Percentiles rank a stretch among this genome's conserved stretches.
Conservation (phyloP, 176 grass and related monocot genomes). For the Juncus effusus region DNA sequence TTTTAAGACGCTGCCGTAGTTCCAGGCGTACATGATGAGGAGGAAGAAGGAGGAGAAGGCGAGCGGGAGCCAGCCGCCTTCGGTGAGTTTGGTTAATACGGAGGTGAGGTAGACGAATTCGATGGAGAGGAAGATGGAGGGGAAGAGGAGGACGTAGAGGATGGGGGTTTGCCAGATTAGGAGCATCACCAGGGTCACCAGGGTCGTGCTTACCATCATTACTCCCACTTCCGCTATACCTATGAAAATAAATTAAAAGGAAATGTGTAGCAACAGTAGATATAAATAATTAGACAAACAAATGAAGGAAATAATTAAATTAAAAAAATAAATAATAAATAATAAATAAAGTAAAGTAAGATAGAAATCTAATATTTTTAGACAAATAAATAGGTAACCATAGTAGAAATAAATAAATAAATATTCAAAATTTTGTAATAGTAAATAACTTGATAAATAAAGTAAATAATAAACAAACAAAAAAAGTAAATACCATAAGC, state of each 20-base stretch:
- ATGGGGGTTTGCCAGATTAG: slow-evolving; percentile 97
- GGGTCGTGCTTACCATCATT: slow-evolving; percentile 93
- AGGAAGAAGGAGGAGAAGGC: slow-evolving; percentile 82
- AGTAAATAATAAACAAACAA: not conserved
- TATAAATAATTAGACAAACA: no score
- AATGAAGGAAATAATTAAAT: no score
- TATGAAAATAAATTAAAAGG: slow-evolving; percentile 19
- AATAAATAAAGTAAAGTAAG: not conserved
- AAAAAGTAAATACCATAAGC: slow-evolving; percentile 60
- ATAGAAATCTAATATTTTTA: not conserved
- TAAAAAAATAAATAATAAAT: no score
- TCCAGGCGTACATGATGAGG: slow-evolving; percentile 91
- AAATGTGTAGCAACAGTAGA: not conserved
- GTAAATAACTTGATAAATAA: not conserved
- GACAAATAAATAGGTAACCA: no score
- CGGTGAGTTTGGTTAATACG: slow-evolving; percentile 78
- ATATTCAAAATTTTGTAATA: not conserved
- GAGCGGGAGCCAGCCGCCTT: slow-evolving; percentile 91
- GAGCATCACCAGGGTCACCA: slow-evolving; percentile 96
- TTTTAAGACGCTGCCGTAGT: slow-evolving; percentile 93
- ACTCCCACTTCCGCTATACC: slow-evolving; percentile 98
- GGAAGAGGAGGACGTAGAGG: slow-evolving; percentile 64
- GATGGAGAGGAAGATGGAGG: slow-evolving; percentile 60
- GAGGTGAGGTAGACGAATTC: slow-evolving; percentile 78
- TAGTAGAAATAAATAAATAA: slow-evolving; percentile 3